These are phyloP conservation scores for Puccinia novopanici DNA, from an alignment of 1,284 basidiomycete species.

Conservation along the genomic window DNA sequence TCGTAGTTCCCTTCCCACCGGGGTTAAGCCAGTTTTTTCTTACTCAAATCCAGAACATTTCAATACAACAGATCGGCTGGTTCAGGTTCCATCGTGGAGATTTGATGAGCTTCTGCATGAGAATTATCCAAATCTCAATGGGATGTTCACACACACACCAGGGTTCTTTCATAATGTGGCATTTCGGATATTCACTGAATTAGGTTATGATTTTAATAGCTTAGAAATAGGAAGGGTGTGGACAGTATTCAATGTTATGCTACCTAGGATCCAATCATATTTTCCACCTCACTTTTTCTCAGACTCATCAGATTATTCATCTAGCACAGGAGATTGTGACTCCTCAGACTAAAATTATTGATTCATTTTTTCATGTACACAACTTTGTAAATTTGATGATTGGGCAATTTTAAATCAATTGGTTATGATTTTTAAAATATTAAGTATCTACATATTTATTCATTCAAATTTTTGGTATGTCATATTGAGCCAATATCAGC, in stretches of 20 bases:
- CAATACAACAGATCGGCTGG: not conserved
- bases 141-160: constrained; percentile 14
- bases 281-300: not conserved
- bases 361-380: too few relatives aligned
- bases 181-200: not conserved
- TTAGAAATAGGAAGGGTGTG: not conserved
- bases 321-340: not conserved
- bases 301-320: not conserved
- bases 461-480: too few relatives aligned
- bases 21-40: constrained; percentile 14
- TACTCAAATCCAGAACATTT: constrained; percentile 16
- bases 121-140: not conserved
- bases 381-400: too few relatives aligned
- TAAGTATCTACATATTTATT: too few relatives aligned
- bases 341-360: too few relatives aligned
- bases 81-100: constrained; percentile 1
- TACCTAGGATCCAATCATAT: not conserved
- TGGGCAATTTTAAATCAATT: too few relatives aligned
- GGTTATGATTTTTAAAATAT: too few relatives aligned
- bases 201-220: not conserved
- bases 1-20: not conserved
- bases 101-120: constrained; percentile 15
- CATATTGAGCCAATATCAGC: too few relatives aligned
- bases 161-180: not conserved
- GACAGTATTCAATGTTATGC: not conserved